phyloP scores from a whole-genome alignment of 805 yeast genomes.

The Blastobotrys parvus region DNA sequence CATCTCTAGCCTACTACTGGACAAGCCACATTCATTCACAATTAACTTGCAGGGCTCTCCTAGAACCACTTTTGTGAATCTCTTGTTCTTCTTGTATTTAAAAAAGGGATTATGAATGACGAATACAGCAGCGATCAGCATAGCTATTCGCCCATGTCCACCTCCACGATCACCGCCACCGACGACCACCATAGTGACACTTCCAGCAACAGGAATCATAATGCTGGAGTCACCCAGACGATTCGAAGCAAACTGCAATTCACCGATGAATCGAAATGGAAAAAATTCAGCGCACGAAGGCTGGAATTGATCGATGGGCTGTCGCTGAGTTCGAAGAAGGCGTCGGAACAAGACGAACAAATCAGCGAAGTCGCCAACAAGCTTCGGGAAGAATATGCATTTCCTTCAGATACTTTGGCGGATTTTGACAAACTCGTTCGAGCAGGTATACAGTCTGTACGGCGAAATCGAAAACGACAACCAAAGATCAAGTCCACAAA shows the following conservation, averaged over 20 bases:
- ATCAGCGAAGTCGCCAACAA: conserved; percentile 71
- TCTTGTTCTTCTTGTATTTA: too few relatives aligned
- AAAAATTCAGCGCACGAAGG: conserved; percentile 80
- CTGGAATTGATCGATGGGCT: conserved; percentile 78
- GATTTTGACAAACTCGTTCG: conserved; percentile 88
- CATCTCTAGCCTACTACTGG: too few relatives aligned
- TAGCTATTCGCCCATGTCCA: too few relatives aligned
- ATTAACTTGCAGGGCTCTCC: too few relatives aligned
- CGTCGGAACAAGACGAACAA: conserved; percentile 84
- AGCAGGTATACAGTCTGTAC: conserved; percentile 87
- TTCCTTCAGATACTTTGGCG: conserved; percentile 43
- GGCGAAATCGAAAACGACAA: conserved; percentile 56
- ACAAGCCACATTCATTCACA: too few relatives aligned
- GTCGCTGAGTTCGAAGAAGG: conserved; percentile 59
- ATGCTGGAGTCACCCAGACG: conserved; percentile 43
- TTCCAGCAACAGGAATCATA: background rate
- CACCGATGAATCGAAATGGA: conserved; percentile 79
- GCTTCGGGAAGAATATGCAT: conserved; percentile 70
- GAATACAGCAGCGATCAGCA: too few relatives aligned
- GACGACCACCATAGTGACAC: background rate
- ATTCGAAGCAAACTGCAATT: conserved; percentile 62
- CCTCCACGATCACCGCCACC: too few relatives aligned
- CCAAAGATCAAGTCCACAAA: conserved; percentile 8
- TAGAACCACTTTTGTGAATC: too few relatives aligned
- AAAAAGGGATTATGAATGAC: too few relatives aligned